These are phyloP conservation scores for Herpetospermum pedunculosum DNA, from an alignment of 306 rosid genomes.

Conservation along the genomic window DNA sequence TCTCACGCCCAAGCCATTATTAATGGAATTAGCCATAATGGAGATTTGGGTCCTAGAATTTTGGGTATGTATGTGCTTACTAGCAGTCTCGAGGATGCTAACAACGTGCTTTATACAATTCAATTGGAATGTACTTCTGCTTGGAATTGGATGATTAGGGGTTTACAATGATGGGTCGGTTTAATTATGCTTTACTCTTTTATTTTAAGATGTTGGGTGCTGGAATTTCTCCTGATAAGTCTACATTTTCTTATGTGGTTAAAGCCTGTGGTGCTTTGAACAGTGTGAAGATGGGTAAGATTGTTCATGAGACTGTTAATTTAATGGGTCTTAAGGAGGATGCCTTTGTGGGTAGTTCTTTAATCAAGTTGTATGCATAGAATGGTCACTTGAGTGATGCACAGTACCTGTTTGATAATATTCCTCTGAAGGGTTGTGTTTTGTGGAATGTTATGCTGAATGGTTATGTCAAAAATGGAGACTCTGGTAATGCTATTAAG, in stretches of 20 bases:
- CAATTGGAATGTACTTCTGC: slow-evolving; percentile 36
- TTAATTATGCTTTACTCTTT: slow-evolving; percentile 43
- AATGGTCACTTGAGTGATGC: slow-evolving; percentile 53
- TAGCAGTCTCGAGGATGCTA: slow-evolving; percentile 40
- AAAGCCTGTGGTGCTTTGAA: slow-evolving; percentile 66
- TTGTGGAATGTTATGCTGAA: slow-evolving; percentile 77
- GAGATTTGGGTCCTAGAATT: slow-evolving; percentile 28
- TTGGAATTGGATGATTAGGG: slow-evolving; percentile 85
- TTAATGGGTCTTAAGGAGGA: slow-evolving; percentile 45
- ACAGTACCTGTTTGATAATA: slow-evolving; percentile 44
- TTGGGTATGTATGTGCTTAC: slow-evolving; percentile 58
- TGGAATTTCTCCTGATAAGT: slow-evolving; percentile 61
- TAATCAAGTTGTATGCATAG: slow-evolving; percentile 54
- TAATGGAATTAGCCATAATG: slow-evolving; percentile 23
- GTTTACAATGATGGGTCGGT: slow-evolving; percentile 41
- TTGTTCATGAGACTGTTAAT: slow-evolving; percentile 30
- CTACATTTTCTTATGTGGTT: slow-evolving; percentile 74
- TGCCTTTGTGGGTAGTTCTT: slow-evolving; percentile 57
- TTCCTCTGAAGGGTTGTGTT: slow-evolving; percentile 45
- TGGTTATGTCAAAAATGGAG: slow-evolving; percentile 52
- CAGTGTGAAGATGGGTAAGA: slow-evolving; percentile 40
- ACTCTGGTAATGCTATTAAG: slow-evolving; percentile 26
- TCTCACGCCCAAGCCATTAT: slow-evolving; percentile 47
- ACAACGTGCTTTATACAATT: slow-evolving; percentile 43
- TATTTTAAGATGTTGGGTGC: slow-evolving; percentile 69